A percentile compares a stretch with the other conserved stretches of the same genome.
Conservation (phyloP, 441 rosid species). For the Pelargonium citronellum region DNA sequence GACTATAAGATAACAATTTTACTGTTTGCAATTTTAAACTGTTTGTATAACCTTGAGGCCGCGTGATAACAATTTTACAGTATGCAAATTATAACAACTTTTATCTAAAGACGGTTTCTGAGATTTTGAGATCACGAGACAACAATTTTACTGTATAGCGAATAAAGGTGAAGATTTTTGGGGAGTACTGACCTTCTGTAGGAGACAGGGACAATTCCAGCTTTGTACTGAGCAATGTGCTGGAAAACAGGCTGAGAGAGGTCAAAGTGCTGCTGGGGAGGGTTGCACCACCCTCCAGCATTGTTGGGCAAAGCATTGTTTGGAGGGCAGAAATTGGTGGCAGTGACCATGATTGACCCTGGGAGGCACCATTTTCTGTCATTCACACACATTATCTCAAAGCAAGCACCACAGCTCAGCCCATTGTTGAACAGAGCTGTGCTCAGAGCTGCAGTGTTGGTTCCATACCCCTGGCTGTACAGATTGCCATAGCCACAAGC, state of each 20-base stretch:
- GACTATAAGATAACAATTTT: too few relatives aligned
- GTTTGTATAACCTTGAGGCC: too few relatives aligned
- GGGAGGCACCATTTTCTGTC: constrained; percentile 84
- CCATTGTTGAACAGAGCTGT: constrained; percentile 93
- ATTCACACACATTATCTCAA: constrained; percentile 54
- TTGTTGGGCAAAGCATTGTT: constrained; percentile 61
- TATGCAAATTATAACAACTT: too few relatives aligned
- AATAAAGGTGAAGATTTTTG: too few relatives aligned
- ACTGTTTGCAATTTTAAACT: too few relatives aligned
- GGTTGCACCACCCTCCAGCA: constrained; percentile 79
- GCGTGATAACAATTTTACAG: too few relatives aligned
- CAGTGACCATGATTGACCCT: constrained; percentile 69
- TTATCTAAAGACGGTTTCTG: too few relatives aligned
- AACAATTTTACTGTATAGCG: too few relatives aligned
- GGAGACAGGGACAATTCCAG: constrained; percentile 65
- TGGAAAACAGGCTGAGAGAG: constrained; percentile 69
- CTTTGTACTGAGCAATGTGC: constrained; percentile 62
- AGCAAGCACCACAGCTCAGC: constrained; percentile 83
- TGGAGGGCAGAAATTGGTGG: constrained; percentile 82
- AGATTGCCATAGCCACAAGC: constrained; percentile 98
- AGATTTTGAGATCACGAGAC: too few relatives aligned
- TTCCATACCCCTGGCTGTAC: constrained; percentile 84
- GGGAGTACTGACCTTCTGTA: constrained; percentile 42
- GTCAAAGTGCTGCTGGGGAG: constrained; percentile 68
- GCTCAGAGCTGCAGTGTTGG: constrained; percentile 88